phyloP scores from a whole-genome alignment of 83 land plant genomes.

The Picea mariana region DNA sequence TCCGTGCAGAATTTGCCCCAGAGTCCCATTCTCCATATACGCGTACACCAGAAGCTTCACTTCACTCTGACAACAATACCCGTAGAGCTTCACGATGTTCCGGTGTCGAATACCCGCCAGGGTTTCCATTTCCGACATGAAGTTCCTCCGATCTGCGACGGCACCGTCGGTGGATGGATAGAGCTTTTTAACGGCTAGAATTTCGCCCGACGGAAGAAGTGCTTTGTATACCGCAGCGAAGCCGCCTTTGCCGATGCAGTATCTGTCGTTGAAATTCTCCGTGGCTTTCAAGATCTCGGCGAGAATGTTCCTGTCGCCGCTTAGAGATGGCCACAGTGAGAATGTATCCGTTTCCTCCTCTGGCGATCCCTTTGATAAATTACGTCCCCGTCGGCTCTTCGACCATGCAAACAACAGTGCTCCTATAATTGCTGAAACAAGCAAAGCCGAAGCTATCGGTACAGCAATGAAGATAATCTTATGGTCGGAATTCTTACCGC shows the following conservation, averaged over 20 bases:
- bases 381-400: too few species aligned
- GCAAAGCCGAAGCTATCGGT: too few species aligned
- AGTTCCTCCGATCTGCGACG: slow-evolving; percentile 24
- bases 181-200: slow-evolving; percentile 55
- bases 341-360: too few species aligned
- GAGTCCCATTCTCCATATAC: slow-evolving; percentile 46
- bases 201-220: slow-evolving; percentile 37
- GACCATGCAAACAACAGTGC: too few species aligned
- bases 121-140: slow-evolving; percentile 40
- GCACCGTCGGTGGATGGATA: slow-evolving; percentile 17
- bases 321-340: too few species aligned
- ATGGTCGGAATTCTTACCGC: too few species aligned
- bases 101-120: slow-evolving; percentile 53
- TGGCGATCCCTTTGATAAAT: too few species aligned
- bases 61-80: slow-evolving; percentile 34
- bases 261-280: slow-evolving; percentile 39
- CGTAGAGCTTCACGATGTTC: slow-evolving; percentile 58
- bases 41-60: slow-evolving; percentile 51
- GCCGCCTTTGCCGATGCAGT: slow-evolving; percentile 57
- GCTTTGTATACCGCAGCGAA: slow-evolving; percentile 50
- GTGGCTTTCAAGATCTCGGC: slow-evolving; percentile 44
- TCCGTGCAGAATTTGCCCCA: slow-evolving; percentile 27
- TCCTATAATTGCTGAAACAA: too few species aligned
- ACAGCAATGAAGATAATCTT: too few species aligned
- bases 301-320: too few species aligned